A percentile compares a stretch with the other conserved stretches of the same genome.
These are phyloP conservation scores for Nemania abortiva DNA, from an alignment of 2,329 filamentous ascomycete genomes.

Conservation along the genomic window DNA sequence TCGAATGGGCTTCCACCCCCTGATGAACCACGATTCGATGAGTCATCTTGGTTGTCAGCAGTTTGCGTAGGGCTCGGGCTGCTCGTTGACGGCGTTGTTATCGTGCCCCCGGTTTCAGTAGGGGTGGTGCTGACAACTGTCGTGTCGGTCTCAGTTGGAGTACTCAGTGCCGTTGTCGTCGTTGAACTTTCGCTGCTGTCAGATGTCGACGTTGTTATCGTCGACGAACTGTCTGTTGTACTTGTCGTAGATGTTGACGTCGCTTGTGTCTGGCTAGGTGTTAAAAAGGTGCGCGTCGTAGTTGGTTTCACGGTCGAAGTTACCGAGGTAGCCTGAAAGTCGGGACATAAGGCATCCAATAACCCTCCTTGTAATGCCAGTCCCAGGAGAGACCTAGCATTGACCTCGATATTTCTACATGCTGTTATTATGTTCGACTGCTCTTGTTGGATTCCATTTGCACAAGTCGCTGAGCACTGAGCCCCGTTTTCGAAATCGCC, in stretches of 20 bases:
- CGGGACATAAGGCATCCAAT: constrained; percentile 46
- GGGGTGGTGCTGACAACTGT: constrained; percentile 9
- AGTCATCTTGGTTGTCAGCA: not conserved
- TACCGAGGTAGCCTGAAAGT: constrained; percentile 41
- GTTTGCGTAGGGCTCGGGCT: constrained; percentile 21
- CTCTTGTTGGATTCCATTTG: constrained; percentile 43
- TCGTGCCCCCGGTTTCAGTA: constrained; percentile 14
- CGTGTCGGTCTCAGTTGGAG: constrained; percentile 21
- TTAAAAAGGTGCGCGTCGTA: constrained; percentile 39
- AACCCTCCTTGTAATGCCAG: constrained; percentile 44
- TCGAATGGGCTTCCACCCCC: constrained; percentile 47
- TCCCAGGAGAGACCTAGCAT: constrained; percentile 44
- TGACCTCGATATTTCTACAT: constrained; percentile 43
- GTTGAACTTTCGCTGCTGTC: constrained; percentile 19
- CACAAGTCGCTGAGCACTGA: constrained; percentile 46
- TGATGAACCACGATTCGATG: constrained; percentile 26
- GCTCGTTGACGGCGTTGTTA: constrained; percentile 14
- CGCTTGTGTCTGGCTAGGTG: constrained; percentile 33
- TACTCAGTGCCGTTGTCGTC: constrained; percentile 6
- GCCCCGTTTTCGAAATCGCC: constrained; percentile 44
- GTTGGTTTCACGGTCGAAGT: constrained; percentile 41
- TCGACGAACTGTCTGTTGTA: constrained; percentile 22
- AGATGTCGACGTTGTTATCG: constrained; percentile 22
- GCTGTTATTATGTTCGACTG: constrained; percentile 37
- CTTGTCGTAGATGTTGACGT: constrained; percentile 29